A percentile compares a stretch with the other conserved stretches of the same genome.
Evolutionary conservation across 192 early-diverging fungal genomes (phyloP).

Genomic region (Irineochytrium annulatum): DNA sequence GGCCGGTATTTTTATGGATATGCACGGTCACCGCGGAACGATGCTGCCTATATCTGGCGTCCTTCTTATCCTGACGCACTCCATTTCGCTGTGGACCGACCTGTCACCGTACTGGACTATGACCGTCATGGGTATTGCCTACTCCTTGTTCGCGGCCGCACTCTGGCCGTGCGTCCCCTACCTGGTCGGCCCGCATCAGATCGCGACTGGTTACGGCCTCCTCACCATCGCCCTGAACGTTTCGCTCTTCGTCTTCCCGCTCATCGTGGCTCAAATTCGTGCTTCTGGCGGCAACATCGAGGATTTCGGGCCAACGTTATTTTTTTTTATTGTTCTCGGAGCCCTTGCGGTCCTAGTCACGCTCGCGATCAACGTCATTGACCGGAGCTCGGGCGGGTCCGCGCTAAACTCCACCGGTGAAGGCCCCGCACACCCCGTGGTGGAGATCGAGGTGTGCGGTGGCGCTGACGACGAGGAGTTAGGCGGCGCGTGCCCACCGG

Average conservation of each 20-base stretch:
- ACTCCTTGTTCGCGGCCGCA: constrained; percentile 53
- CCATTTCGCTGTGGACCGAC: constrained; percentile 40
- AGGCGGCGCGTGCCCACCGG: background rate
- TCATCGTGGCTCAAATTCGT: constrained; percentile 55
- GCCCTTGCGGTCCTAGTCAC: constrained; percentile 16
- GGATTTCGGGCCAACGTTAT: constrained; percentile 16
- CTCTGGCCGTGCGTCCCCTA: constrained; percentile 68
- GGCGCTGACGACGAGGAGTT: background rate
- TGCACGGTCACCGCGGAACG: constrained; percentile 44
- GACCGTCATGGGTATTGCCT: constrained; percentile 51
- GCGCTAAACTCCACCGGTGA: constrained; percentile 11
- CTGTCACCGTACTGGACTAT: constrained; percentile 43
- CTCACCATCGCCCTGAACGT: constrained; percentile 58
- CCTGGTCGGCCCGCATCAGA: constrained; percentile 52
- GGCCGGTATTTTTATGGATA: constrained; percentile 51
- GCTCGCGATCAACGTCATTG: constrained; percentile 8
- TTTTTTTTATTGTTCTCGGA: constrained; percentile 30
- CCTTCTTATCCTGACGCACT: constrained; percentile 45
- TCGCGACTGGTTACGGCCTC: constrained; percentile 66
- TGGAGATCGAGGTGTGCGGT: background rate
- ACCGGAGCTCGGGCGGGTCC: constrained; percentile 17
- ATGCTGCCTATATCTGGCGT: constrained; percentile 43
- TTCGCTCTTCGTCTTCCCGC: constrained; percentile 52
- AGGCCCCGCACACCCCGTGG: background rate
- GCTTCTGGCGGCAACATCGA: background rate